Base-by-base conservation (phyloP, 148 eudicot species). In the Drosera capensis region DNA sequence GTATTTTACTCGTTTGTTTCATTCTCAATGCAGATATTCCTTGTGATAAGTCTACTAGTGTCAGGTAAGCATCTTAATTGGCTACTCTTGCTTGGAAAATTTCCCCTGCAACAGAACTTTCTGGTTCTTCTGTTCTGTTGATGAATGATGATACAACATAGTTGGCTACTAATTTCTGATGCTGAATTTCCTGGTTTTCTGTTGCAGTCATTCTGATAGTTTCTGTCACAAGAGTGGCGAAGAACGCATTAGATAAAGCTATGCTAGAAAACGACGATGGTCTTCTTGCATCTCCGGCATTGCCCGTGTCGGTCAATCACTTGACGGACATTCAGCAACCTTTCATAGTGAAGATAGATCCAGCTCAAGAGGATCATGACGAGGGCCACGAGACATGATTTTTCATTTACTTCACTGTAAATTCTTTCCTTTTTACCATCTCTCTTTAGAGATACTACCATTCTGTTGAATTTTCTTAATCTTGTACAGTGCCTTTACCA, bases 21-120 rank as follows among this genome's bases (percentile, higher is more conserved):
- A 29, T 28, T 49, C 15, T 65, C 41, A 31, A 39, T 74, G 74
- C 94, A 87, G 96, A 82, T 73, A 44, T 51, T 79, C 39, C 54
- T 87, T 22, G 20, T 72, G 16, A 2, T 62, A 38, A 71, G 96
- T 52, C 45, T 87, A 57, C 54, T 74, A 49, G 64, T 77, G 40
- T 87, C 96, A 60, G 96, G 94, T 87, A 68, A 46, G 60, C 40
- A n/a, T 8, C n/a, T n/a, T n/a, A n/a, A n/a, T n/a, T n/a, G n/a
- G n/a, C n/a, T n/a, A n/a, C n/a, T n/a, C n/a, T n/a, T n/a, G n/a
- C n/a, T n/a, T n/a, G n/a, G n/a, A n/a, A n/a, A n/a, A n/a, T n/a
- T n/a, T n/a, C n/a, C n/a, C n/a, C n/a, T n/a, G n/a, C n/a, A n/a
- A n/a, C n/a, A n/a, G n/a, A n/a, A n/a, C n/a, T n/a, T n/a, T n/a